phyloP scores from a whole-genome alignment of 306 rosid genomes.

The barrel medic (Medicago truncatula) region MtrunA17r5.0-ANR NC_053047.1:4200001-4200500 shows the following conservation, averaged over 20 bases:
- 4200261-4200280: slow-evolving; percentile 11
- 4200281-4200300: no score
- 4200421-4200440: no score
- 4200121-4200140: slow-evolving; percentile 33
- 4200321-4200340: no score
- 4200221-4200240: slow-evolving; percentile 23
- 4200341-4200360: no score
- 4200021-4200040: slow-evolving; percentile 40
- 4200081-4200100: slow-evolving; percentile 35
- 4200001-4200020: neutral
- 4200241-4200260: slow-evolving; percentile 38
- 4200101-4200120: slow-evolving; percentile 43
- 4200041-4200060: slow-evolving; percentile 24
- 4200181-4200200: slow-evolving; percentile 12
- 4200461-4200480: no score
- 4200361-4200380: no score
- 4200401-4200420: no score
- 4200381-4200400: no score
- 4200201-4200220: slow-evolving; percentile 22
- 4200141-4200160: slow-evolving; percentile 26
- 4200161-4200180: slow-evolving; percentile 40
- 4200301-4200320: no score
- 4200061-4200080: neutral
- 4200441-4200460: no score
- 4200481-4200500: no score